These are phyloP conservation scores for Calocybe cyanea DNA, from an alignment of 768 basidiomycete genomes.

Conservation along the genomic window DNA sequence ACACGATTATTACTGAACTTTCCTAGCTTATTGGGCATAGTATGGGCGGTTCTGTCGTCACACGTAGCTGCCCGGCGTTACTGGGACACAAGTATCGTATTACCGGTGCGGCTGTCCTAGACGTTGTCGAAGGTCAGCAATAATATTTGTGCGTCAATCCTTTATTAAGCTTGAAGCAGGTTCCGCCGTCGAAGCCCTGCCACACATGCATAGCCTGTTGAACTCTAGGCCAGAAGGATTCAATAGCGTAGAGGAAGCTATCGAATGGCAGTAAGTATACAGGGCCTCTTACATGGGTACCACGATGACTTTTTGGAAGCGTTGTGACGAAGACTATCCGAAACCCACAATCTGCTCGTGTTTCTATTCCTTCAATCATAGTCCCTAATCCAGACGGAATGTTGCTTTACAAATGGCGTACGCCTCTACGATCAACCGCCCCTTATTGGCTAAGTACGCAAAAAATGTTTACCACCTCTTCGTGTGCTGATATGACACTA, in stretches of 20 bases:
- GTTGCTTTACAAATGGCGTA: constrained; percentile 70
- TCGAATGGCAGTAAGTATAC: constrained; percentile 90
- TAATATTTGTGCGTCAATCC: background rate
- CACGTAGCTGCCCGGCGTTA: constrained; percentile 63
- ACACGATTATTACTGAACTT: background rate
- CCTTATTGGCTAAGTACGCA: constrained; percentile 84
- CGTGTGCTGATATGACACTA: constrained; percentile 23
- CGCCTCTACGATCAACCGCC: constrained; percentile 77
- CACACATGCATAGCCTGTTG: constrained; percentile 87
- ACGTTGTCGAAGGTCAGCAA: constrained; percentile 79
- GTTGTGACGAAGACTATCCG: constrained; percentile 78
- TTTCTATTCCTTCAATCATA: constrained; percentile 85
- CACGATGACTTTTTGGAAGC: constrained; percentile 49
- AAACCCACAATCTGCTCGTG: constrained; percentile 75
- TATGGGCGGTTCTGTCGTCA: constrained; percentile 92
- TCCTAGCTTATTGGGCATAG: constrained; percentile 86
- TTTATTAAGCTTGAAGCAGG: constrained; percentile 41
- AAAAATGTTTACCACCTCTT: background rate
- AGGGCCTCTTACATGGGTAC: no score
- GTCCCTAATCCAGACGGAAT: constrained; percentile 38
- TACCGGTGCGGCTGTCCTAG: constrained; percentile 75
- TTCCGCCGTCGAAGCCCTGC: constrained; percentile 89
- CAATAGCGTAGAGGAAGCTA: constrained; percentile 74
- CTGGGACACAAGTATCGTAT: constrained; percentile 67
- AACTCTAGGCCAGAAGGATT: constrained; percentile 86